Evolutionary conservation across 2,329 filamentous ascomycete species (phyloP).

Genomic region (Xenosphaeropsis pyriputrescens): DNA sequence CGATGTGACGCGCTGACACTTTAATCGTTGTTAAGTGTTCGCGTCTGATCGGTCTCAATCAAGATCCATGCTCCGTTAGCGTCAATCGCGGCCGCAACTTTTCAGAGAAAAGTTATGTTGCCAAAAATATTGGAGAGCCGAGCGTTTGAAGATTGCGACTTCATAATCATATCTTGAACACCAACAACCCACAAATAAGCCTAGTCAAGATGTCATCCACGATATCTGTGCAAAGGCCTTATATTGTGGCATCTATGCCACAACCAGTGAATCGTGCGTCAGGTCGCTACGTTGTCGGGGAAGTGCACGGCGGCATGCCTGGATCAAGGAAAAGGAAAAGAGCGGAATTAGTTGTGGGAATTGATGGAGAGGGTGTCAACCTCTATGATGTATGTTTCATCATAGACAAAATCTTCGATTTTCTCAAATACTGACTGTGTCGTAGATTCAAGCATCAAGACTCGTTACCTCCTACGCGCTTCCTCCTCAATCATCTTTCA

Average conservation of each 20-base stretch:
- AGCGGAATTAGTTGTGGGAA: conserved; percentile 46
- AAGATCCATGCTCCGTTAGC: too few relatives aligned
- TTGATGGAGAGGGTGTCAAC: conserved; percentile 50
- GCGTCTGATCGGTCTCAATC: too few relatives aligned
- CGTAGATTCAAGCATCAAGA: conserved; percentile 42
- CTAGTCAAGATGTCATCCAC: conserved; percentile 22
- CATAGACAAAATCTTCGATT: background rate
- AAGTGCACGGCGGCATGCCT: conserved; percentile 43
- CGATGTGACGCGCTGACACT: too few relatives aligned
- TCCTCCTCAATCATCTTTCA: conserved; percentile 48
- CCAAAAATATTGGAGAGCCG: too few relatives aligned
- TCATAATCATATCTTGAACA: background rate
- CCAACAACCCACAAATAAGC: background rate
- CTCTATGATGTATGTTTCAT: conserved; percentile 42
- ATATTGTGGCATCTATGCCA: conserved; percentile 43
- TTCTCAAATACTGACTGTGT: conserved; percentile 5
- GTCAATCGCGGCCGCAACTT: too few relatives aligned
- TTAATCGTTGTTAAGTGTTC: too few relatives aligned
- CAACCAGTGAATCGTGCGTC: conserved; percentile 36
- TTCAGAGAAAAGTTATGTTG: too few relatives aligned
- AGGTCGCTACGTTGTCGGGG: conserved; percentile 39
- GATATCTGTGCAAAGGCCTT: conserved; percentile 50
- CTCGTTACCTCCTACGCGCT: conserved; percentile 54
- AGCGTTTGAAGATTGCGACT: too few relatives aligned
- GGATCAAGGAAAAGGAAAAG: conserved; percentile 46